phyloP scores from a whole-genome alignment of 2,329 filamentous ascomycete species.

The Pyrenophora seminiperda region DNA sequence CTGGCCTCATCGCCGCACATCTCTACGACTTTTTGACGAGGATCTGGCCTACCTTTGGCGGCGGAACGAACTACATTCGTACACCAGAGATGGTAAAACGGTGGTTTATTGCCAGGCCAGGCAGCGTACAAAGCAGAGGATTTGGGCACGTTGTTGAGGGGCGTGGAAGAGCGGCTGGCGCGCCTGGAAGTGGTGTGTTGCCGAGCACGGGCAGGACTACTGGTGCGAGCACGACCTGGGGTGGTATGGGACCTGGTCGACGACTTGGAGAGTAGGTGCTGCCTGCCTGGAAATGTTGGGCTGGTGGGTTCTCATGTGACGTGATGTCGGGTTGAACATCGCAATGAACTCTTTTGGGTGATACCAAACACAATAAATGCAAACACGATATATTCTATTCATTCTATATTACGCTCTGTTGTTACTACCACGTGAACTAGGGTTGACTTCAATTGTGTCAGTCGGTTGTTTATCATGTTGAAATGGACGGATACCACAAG shows the following conservation, averaged over 20 bases:
- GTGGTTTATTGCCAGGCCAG: conserved; percentile 62
- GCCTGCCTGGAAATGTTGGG: conserved; percentile 9
- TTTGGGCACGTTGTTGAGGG: conserved; percentile 67
- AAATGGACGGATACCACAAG: too few relatives aligned
- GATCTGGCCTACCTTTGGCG: conserved; percentile 86
- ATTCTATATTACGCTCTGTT: too few relatives aligned
- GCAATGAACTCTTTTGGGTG: not conserved
- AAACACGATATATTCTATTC: not conserved
- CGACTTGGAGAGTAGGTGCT: conserved; percentile 32
- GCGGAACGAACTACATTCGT: conserved; percentile 74
- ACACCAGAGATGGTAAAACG: conserved; percentile 75
- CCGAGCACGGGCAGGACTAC: conserved; percentile 35
- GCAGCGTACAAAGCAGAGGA: conserved; percentile 53
- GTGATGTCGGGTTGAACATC: too few relatives aligned
- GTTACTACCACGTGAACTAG: too few relatives aligned
- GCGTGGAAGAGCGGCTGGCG: conserved; percentile 17
- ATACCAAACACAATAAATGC: not conserved
- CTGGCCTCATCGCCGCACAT: conserved; percentile 86
- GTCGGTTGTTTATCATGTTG: too few relatives aligned
- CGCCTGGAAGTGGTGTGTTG: conserved; percentile 17
- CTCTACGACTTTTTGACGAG: conserved; percentile 87
- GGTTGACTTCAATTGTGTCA: too few relatives aligned
- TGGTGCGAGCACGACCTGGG: conserved; percentile 30
- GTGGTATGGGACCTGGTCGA: conserved; percentile 39
- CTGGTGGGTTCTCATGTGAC: not conserved